Evolutionary conservation across 768 basidiomycete species (phyloP), one percentile per base, ranked within the genome.

Genomic region (Amanita exitialis): DNA sequence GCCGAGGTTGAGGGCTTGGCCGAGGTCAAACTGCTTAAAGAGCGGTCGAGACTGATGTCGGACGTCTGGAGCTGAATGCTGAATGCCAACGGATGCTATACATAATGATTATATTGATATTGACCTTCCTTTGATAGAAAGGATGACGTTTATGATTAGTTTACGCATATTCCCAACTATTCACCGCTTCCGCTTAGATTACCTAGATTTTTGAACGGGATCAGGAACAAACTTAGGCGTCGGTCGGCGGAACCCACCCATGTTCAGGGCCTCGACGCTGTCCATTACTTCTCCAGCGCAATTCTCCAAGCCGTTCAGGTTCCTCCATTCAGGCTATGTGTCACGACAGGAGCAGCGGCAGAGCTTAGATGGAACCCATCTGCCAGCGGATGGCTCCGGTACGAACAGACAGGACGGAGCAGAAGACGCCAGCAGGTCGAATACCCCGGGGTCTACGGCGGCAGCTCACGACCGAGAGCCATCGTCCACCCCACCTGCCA

Each of bases 11-110:
- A 96, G 66, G 94, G 94, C 35, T 79, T 73, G 3, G 90, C 91
- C 50, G 94, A 97, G 73, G 66, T 96, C 55, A 99, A 98, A 70
- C 67, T 92, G 59, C 71, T 99, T 68, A 99, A 99, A 76, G 96
- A 98, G 66, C 78, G 92, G 45, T 90, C 87, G 53, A 71, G 92
- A 57, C 73, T 93, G 55, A 74, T 94, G 74, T 65, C 90, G 56
- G 91, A 94, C 66, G 90, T 92, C 56, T 92, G 90, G 90, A 89
- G 87, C 69, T 90, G 69, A 69, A 46, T 20, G 87, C 69, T 90
- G 69, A 69, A 46, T 20, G 18, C n/a, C 47, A 4, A 39, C 44
- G 15, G 36, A 36, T 45, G 25, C 42, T 13, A 36, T 35, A 27
- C 30, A 28, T 47, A 41, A 34, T 32, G 42, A 36, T 38, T 37